phyloP scores from a whole-genome alignment of 2,329 filamentous ascomycete species.

The Sporothrix phasma region DNA sequence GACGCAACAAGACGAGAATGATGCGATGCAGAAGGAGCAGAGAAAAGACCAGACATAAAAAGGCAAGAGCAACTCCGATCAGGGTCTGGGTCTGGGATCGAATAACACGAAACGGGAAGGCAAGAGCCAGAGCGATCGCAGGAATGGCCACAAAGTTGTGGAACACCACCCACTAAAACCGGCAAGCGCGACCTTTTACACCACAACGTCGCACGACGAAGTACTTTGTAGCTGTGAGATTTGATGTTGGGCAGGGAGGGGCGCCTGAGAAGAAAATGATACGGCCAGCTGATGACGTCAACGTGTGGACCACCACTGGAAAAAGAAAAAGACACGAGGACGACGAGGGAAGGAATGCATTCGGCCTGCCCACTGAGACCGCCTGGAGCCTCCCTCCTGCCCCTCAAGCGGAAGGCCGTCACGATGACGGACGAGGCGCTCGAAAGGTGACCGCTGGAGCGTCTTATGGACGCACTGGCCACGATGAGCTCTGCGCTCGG shows the following conservation, averaged over 20 bases:
- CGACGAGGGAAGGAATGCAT: neutral
- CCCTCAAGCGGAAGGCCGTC: neutral
- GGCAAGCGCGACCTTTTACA: slow-evolving; percentile 6
- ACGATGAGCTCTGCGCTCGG: neutral
- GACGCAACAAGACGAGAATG: neutral
- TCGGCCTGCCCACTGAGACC: neutral
- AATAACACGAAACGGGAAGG: no score
- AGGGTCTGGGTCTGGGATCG: neutral
- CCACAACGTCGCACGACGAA: no score
- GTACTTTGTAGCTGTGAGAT: neutral
- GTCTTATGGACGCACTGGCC: neutral
- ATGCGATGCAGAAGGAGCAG: neutral
- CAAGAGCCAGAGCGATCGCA: neutral
- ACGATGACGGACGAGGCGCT: neutral
- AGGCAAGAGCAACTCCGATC: neutral
- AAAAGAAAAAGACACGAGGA: neutral
- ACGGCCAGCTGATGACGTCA: neutral
- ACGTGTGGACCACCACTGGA: neutral
- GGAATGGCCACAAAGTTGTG: neutral
- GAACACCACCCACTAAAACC: neutral
- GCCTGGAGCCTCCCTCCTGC: neutral
- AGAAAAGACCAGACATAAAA: neutral
- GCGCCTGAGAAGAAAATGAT: neutral
- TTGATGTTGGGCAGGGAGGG: neutral
- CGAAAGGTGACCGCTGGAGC: neutral